Base-by-base conservation (phyloP, 495 filamentous ascomycete species). In the Penicillium arizonense region DNA sequence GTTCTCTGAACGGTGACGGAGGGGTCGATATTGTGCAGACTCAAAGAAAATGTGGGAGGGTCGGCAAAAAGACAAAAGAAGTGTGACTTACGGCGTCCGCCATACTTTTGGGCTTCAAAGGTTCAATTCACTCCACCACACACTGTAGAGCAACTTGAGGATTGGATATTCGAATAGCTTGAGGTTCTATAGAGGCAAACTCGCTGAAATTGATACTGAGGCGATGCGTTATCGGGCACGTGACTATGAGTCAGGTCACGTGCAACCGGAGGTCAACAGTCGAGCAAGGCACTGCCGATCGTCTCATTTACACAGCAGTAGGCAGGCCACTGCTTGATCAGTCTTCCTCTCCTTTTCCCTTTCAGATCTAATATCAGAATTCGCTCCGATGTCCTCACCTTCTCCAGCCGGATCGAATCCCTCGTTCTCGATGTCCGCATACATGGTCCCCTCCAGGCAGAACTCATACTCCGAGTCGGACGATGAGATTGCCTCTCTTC, bases 401-500 rank as follows among this genome's bases (percentile, higher is more conserved):
- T 64, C 63, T 33, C 55, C 59, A 51, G 53, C 67, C 57, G 59
- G 63, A 49, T 74, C 70, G 53, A 68, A 68, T 62, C 65, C 70
- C 54, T 76, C 74, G 47, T 71, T 73, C 68, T 66, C 67, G 44
- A 62, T 75, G 55, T 76, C 73, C 28, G 56, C 71, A 42, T 74
- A 75, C 63, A 70, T 74, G 59, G 58, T 74, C 33, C 64, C 75
- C 33, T 70, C 75, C 39, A 43, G 45, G 20, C 62, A 73, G 58
- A 59, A 62, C 59, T 64, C 70, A 53, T 71, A 71, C 47, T 67
- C 61, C 41, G 68, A 70, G 54, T 78, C 80, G 47, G 76, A 82
- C 43, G 86, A 90, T 54, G 89, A 91, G 4, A 65, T 91, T 62
- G 87, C 89, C 55, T 94, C 89, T 12, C 80, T 95, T 3, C 87